phyloP scores from a whole-genome alignment of 139 green algal species.

The Deuterostichococcus epilithicus region DNA sequence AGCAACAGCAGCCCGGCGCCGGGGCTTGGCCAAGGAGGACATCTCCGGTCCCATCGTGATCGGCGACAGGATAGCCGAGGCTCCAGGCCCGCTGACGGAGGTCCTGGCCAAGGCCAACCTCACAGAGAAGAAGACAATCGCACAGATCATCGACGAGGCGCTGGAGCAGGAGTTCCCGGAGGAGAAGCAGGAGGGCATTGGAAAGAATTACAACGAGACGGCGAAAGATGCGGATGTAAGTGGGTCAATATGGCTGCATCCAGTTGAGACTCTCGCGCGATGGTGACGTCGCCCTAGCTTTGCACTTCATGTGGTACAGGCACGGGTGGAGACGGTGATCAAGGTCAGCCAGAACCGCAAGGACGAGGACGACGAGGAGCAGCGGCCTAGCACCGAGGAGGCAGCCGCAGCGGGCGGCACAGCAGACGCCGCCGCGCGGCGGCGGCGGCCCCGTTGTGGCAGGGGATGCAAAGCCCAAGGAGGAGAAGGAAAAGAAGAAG shows the following conservation, averaged over 20 bases:
- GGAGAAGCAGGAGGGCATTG: conserved; percentile 38
- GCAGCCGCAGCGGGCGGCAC: not conserved
- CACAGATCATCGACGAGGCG: conserved; percentile 54
- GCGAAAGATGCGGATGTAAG: conserved; percentile 40
- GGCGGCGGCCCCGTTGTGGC: not conserved
- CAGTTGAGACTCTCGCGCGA: too few relatives aligned
- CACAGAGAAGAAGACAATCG: conserved; percentile 29
- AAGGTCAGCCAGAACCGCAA: conserved; percentile 54
- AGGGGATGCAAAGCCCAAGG: not conserved
- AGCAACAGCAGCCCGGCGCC: not conserved
- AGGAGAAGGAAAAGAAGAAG: conserved; percentile 2
- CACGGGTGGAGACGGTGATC: conserved; percentile 56
- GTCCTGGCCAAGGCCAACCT: not conserved
- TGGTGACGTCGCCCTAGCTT: too few relatives aligned
- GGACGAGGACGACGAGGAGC: conserved; percentile 22
- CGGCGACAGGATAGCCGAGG: not conserved
- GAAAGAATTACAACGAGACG: conserved; percentile 63
- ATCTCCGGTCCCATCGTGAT: not conserved
- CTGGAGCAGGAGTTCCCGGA: conserved; percentile 66
- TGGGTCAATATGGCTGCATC: not conserved
- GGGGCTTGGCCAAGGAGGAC: not conserved
- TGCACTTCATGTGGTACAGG: conserved; percentile 30
- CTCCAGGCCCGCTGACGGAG: not conserved
- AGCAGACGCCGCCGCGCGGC: too few relatives aligned
- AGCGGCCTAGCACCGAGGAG: not conserved